Conservation (phyloP, 352 stramenopile genomes). For the Pythium guiyangense region DNA sequence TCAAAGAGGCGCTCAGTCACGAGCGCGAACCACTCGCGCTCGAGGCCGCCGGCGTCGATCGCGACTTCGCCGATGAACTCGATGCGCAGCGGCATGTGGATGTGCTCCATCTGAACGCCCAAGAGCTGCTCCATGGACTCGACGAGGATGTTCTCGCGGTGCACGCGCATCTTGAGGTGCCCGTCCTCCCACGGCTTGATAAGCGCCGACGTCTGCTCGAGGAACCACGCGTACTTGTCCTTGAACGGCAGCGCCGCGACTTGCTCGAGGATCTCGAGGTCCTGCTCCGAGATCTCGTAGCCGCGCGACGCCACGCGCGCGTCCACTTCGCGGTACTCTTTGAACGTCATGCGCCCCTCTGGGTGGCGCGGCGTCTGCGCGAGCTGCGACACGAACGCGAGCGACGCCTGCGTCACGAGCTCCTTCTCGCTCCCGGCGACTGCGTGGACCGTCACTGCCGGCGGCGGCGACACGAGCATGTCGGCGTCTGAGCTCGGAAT, state of each 20-base stretch:
- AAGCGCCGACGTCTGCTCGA: constrained; percentile 77
- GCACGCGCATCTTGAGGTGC: constrained; percentile 83
- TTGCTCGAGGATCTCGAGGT: constrained; percentile 83
- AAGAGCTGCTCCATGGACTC: constrained; percentile 84
- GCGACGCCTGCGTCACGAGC: constrained; percentile 73
- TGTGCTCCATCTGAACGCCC: constrained; percentile 82
- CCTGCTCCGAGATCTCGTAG: constrained; percentile 87
- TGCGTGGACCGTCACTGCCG: constrained; percentile 3
- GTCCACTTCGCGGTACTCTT: constrained; percentile 86
- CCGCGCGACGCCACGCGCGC: constrained; percentile 76
- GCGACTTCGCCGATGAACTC: constrained; percentile 88
- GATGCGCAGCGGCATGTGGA: constrained; percentile 84
- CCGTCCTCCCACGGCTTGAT: constrained; percentile 85
- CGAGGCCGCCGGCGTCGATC: constrained; percentile 87
- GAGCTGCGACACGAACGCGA: constrained; percentile 84
- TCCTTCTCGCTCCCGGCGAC: constrained; percentile 35
- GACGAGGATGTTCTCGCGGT: constrained; percentile 80
- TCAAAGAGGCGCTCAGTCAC: constrained; percentile 86
- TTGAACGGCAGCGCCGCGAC: constrained; percentile 82
- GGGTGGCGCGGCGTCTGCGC: constrained; percentile 78
- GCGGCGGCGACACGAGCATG: constrained; percentile 33
- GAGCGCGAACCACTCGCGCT: constrained; percentile 87
- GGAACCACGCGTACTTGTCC: constrained; percentile 86
- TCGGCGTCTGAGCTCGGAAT: constrained; percentile 34
- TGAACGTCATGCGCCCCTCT: constrained; percentile 84